Conservation (phyloP, 345 rosid genomes). For the Populus euphratica region DNA sequence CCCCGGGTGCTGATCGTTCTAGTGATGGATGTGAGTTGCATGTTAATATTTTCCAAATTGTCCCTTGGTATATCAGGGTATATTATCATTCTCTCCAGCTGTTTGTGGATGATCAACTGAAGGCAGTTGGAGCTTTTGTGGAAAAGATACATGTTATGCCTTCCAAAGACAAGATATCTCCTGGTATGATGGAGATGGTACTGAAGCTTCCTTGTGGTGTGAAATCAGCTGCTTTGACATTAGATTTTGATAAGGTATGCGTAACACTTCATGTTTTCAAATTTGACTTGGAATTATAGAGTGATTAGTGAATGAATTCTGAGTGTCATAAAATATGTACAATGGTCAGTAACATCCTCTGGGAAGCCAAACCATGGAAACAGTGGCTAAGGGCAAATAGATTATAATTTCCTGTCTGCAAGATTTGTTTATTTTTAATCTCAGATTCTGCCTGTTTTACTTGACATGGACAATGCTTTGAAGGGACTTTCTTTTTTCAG, state of each 20-base stretch:
- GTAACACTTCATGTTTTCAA: conserved; percentile 10
- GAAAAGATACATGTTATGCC: conserved; percentile 74
- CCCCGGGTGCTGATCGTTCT: conserved; percentile 16
- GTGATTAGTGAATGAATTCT: not conserved
- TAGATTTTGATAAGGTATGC: conserved; percentile 91
- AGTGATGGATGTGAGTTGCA: conserved; percentile 45
- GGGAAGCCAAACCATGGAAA: not conserved
- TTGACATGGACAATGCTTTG: not conserved
- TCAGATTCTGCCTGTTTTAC: not conserved
- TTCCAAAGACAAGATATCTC: conserved; percentile 83
- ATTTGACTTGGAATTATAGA: not conserved
- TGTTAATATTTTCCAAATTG: conserved; percentile 80
- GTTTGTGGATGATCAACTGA: conserved; percentile 63
- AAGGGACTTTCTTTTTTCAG: not conserved
- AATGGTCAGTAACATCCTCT: not conserved
- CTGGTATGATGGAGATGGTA: conserved; percentile 88
- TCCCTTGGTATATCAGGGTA: conserved; percentile 94
- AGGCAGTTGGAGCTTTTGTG: conserved; percentile 44
- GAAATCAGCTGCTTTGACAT: conserved; percentile 67
- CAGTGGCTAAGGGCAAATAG: not conserved
- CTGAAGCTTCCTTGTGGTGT: conserved; percentile 69
- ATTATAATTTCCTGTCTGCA: not conserved
- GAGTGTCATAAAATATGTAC: not conserved
- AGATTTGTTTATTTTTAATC: not conserved
- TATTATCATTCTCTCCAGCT: conserved; percentile 71